Evolutionary conservation across 1,284 basidiomycete genomes (phyloP).

Genomic region (Prillingera fragicola): DNA sequence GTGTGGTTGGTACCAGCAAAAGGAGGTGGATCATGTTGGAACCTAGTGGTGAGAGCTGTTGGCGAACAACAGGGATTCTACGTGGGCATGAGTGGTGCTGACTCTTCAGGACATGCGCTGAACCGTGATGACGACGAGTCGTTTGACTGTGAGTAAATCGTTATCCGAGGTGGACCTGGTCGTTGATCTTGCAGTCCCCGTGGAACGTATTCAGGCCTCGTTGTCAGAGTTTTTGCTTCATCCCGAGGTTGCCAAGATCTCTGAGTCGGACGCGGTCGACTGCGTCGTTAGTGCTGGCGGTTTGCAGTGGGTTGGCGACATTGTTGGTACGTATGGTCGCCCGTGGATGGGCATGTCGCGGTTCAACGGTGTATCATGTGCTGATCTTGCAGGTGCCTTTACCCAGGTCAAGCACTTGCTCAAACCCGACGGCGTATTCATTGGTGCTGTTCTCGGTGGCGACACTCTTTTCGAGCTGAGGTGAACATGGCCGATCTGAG

Average conservation of each 20-base stretch:
- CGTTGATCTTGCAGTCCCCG: slow-evolving; percentile 14
- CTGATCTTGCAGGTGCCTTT: slow-evolving; percentile 59
- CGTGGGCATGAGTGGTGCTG: neutral
- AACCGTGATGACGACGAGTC: slow-evolving; percentile 53
- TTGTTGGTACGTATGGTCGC: slow-evolving; percentile 64
- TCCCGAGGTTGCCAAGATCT: slow-evolving; percentile 51
- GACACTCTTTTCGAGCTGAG: slow-evolving; percentile 94
- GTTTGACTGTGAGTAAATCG: slow-evolving; percentile 23
- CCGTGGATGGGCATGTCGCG: neutral
- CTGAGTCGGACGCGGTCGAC: slow-evolving; percentile 64
- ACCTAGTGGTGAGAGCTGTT: slow-evolving; percentile 63
- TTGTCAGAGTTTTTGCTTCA: slow-evolving; percentile 30
- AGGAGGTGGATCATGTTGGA: slow-evolving; percentile 65
- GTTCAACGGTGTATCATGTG: neutral
- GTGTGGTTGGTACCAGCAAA: slow-evolving; percentile 11
- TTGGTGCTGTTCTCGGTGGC: slow-evolving; percentile 91
- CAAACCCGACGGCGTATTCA: slow-evolving; percentile 87
- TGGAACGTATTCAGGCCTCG: slow-evolving; percentile 30
- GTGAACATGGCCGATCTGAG: slow-evolving; percentile 29
- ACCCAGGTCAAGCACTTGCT: slow-evolving; percentile 83
- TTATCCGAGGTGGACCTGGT: neutral
- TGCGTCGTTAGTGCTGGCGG: slow-evolving; percentile 86
- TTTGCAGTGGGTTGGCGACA: slow-evolving; percentile 98
- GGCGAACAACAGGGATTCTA: neutral
- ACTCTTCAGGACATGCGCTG: slow-evolving; percentile 58